Evolutionary conservation across 2,329 filamentous ascomycete species (phyloP), one percentile per base, ranked within the genome.

Genomic region (Colletotrichum spinosum): DNA sequence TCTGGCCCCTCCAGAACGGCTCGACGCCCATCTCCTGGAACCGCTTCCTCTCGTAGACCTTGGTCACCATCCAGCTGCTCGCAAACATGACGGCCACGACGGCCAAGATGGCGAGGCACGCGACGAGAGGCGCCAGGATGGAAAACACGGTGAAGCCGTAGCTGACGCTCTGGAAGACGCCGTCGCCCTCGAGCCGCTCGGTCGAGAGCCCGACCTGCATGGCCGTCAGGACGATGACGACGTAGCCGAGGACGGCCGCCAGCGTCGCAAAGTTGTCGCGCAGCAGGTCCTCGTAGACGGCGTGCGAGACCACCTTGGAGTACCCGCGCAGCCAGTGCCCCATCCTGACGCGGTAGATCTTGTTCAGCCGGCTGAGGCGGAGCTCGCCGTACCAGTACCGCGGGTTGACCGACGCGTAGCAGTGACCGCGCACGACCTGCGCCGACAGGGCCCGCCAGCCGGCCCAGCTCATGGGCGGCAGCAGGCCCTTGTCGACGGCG

Each of bases 71-170:
- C 67, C 64, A 69, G 39, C 57, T 69, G 12, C 55, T 59, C 34
- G 68, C 48, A 56, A 71, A 69, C 39, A 71, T 59, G 34, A 44
- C 51, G 39, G 38, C 39, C 38, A 73, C 65, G 6, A 72, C 66
- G 3, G 37, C 57, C 5, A 73, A 11, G 17, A 73, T 34, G 3
- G 74, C 67, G 5, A 75, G 50, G n/a, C 59, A 68, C 33, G 60
- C 65, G 33, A 70, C 56, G 8, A 82, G 67, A 0, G 81, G 82
- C 4, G 72, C 77, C 6, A 83, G 12, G 34, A 85, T 82, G 0
- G 80, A 75, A 59, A 86, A 84, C 5, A 84, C 70, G 3, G 80
- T 79, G 60, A 86, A 84, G 2, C 81, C 82, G 64, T 82, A 83
- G 1, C 79, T 79, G 1, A 77, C 81, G 8, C 61, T 55, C 68